These are phyloP conservation scores for Lineolata rhizophorae DNA, from an alignment of 495 filamentous ascomycete species.

Conservation along the genomic window DNA sequence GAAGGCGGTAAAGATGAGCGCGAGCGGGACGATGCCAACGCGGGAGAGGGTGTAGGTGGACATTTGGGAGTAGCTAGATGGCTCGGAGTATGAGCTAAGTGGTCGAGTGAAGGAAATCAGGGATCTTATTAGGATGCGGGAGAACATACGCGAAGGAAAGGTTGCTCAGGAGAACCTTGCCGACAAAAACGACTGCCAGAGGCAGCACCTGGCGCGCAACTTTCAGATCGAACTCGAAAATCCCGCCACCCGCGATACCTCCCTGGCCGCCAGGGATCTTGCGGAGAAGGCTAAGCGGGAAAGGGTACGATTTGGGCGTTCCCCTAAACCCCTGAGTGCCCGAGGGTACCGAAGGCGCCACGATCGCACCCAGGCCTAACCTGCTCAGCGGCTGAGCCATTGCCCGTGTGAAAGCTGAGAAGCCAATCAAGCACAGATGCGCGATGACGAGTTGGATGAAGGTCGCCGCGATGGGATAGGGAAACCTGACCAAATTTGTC, in stretches of 20 bases:
- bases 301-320: not conserved
- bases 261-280: conserved; percentile 16
- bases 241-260: conserved; percentile 28
- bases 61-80: conserved; percentile 23
- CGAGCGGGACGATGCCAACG: conserved; percentile 23
- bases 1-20: conserved; percentile 23
- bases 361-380: conserved; percentile 18
- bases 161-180: conserved; percentile 27
- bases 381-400: conserved; percentile 15
- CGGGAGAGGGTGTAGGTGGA: conserved; percentile 26
- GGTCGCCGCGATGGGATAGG: conserved; percentile 26
- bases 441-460: conserved; percentile 27
- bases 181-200: conserved; percentile 23
- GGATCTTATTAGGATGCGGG: not conserved
- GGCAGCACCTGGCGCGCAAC: conserved; percentile 22
- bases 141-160: conserved; percentile 24
- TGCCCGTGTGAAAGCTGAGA: conserved; percentile 18
- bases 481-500: conserved; percentile 16
- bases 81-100: too few relatives aligned
- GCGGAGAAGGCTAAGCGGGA: conserved; percentile 5
- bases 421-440: conserved; percentile 20
- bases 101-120: too few relatives aligned
- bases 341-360: conserved; percentile 19
- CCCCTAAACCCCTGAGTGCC: conserved; percentile 3
- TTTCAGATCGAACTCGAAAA: conserved; percentile 25